These are phyloP conservation scores for Ophiostoma quercus DNA, from an alignment of 2,329 filamentous ascomycete genomes.

Conservation along the genomic window DNA sequence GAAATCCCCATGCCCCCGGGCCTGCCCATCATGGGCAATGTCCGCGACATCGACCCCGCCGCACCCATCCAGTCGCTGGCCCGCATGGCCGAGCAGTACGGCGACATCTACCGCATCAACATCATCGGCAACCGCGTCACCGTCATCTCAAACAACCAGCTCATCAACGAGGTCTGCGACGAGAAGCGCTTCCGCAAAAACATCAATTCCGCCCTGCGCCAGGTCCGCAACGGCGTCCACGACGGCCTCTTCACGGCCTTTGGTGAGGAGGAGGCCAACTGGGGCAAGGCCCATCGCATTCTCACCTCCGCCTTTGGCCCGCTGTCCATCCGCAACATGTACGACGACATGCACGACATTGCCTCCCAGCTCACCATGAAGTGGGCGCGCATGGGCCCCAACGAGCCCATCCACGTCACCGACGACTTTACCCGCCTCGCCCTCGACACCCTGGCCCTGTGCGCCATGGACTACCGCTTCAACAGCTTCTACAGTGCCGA, in stretches of 20 bases:
- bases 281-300: conserved; percentile 61
- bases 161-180: conserved; percentile 29
- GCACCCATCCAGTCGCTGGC: conserved; percentile 24
- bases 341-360: conserved; percentile 62
- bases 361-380: conserved; percentile 61
- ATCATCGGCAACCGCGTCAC: conserved; percentile 15
- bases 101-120: conserved; percentile 25
- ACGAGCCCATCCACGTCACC: conserved; percentile 51
- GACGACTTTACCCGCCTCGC: conserved; percentile 61
- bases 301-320: conserved; percentile 67
- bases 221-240: conserved; percentile 22
- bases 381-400: conserved; percentile 59
- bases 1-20: conserved; percentile 32
- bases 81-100: conserved; percentile 24
- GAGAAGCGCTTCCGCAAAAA: conserved; percentile 28
- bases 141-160: conserved; percentile 26
- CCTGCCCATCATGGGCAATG: conserved; percentile 28
- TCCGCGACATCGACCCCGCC: conserved; percentile 27
- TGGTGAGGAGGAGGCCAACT: conserved; percentile 49
- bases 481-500: conserved; percentile 59
- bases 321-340: conserved; percentile 62
- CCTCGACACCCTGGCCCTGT: conserved; percentile 58
- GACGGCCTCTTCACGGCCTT: conserved; percentile 25
- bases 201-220: neutral
- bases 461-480: conserved; percentile 55